A percentile compares a stretch with the other conserved stretches of the same genome.
Conservation (phyloP, 2,329 filamentous ascomycete species). For the Diplocarpon rosae region DNA sequence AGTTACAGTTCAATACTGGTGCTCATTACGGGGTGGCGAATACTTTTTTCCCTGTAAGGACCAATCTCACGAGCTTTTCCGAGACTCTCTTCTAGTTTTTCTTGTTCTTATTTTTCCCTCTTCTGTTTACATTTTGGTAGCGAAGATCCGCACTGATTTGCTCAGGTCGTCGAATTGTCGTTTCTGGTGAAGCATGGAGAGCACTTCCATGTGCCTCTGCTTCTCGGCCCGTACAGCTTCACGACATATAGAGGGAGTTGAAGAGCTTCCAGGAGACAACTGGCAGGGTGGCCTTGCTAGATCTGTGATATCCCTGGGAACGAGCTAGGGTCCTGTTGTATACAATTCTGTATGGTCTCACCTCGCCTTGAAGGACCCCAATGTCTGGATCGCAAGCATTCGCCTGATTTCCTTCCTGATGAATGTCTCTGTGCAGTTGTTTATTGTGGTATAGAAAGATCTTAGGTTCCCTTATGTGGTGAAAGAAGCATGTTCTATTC, state of each 20-base stretch:
- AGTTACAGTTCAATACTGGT: conserved; percentile 61
- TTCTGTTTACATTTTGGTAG: neutral
- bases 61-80: neutral
- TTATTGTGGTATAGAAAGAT: no score
- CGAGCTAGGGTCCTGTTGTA: no score
- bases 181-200: conserved; percentile 43
- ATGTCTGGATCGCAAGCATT: no score
- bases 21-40: conserved; percentile 56
- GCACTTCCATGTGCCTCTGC: conserved; percentile 69
- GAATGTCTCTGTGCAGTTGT: no score
- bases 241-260: conserved; percentile 71
- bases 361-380: no score
- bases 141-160: neutral
- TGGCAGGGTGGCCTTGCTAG: no score
- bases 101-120: neutral
- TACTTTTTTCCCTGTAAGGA: conserved; percentile 41
- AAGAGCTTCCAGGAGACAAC: neutral
- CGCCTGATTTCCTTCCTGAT: no score
- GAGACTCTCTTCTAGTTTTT: neutral
- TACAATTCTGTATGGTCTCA: no score
- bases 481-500: no score
- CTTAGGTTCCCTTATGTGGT: no score
- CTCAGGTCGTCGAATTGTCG: conserved; percentile 37
- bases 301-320: no score
- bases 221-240: conserved; percentile 71